These are phyloP conservation scores for Choanephora cucurbitarum DNA, from an alignment of 371 early-diverging fungal species.

Conservation along the genomic window DNA sequence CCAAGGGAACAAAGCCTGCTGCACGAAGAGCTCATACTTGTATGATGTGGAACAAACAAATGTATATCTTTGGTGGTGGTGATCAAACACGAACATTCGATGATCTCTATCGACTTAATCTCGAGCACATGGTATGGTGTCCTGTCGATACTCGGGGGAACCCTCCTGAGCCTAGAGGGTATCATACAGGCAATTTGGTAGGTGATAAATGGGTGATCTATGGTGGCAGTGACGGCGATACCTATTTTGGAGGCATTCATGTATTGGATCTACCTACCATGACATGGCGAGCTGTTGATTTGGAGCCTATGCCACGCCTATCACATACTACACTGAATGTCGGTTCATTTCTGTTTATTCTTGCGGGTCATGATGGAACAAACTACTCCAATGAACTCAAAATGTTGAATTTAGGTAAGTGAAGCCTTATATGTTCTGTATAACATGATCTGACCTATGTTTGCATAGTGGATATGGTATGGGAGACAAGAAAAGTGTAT, in stretches of 20 bases:
- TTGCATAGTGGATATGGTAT: conserved; percentile 76
- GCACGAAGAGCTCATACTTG: conserved; percentile 24
- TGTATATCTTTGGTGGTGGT: conserved; percentile 90
- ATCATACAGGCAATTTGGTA: conserved; percentile 85
- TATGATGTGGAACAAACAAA: conserved; percentile 60
- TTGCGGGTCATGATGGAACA: conserved; percentile 86
- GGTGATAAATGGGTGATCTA: conserved; percentile 78
- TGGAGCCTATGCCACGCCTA: conserved; percentile 69
- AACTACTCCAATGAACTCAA: conserved; percentile 76
- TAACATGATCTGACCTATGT: too few relatives aligned
- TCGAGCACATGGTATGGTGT: conserved; percentile 27
- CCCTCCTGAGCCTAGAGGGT: conserved; percentile 75
- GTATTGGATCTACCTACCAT: conserved; percentile 67
- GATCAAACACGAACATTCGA: conserved; percentile 76
- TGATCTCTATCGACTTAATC: conserved; percentile 51
- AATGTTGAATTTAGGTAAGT: conserved; percentile 75
- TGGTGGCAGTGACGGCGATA: conserved; percentile 89
- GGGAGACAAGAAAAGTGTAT: conserved; percentile 76
- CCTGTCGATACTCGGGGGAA: conserved; percentile 59
- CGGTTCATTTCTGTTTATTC: conserved; percentile 84
- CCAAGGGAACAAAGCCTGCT: conserved; percentile 7
- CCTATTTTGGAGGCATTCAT: conserved; percentile 81
- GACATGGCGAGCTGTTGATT: conserved; percentile 57
- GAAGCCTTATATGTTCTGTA: too few relatives aligned
- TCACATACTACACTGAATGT: conserved; percentile 82